Base-by-base conservation (phyloP, 2,329 filamentous ascomycete genomes). In the Hymenoscyphus albidus region DNA sequence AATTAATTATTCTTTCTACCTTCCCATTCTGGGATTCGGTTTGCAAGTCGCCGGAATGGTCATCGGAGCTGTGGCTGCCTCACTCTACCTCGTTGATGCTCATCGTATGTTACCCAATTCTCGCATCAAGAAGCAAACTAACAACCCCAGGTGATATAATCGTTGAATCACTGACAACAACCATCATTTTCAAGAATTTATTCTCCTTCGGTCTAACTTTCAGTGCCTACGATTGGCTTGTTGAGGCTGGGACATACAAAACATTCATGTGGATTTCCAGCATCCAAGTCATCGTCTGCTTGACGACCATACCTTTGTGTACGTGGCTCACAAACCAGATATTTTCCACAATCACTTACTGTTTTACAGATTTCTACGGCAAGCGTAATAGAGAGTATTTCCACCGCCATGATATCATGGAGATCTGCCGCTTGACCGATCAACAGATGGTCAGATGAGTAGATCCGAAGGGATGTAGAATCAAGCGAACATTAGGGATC, bases 101-200 rank as follows among this genome's bases (percentile, higher is more conserved):
- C 94, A 97, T 77, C 88, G 93, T 89, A 79, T 76, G 87, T 84
- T 56, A 42, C 32, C 40, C 16, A 32, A 7, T 58, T 59, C 39
- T 35, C n/a, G 16, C 22, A n/a, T 38, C 55, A 22, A 44, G 38
- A 18, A n/a, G 18, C 12, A 35, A 35, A 51, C 63, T 65, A 58
- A 48, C 12, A 44, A 31, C 35, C 22, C n/a, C 40, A 91, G 89
- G 88, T 10, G 88, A 93, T 67, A 86, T 96, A 63, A 87, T 91
- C 0, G 86, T 97, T 58, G 93, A 97, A 77, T 91, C 88, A 4
- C 96, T 97, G 75, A 97, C 93, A 0, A 91, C 91, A 77, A 85
- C 95, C 75, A 85, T 97, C 70, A 88, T 97, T 61, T 97, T 97
- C 82, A 97, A 97, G 78, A 97, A 97, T 77, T 84, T 97, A 67